Evolutionary conservation across 257 asterid genomes (phyloP).

Genomic region (Solanum sejunctum): DNA sequence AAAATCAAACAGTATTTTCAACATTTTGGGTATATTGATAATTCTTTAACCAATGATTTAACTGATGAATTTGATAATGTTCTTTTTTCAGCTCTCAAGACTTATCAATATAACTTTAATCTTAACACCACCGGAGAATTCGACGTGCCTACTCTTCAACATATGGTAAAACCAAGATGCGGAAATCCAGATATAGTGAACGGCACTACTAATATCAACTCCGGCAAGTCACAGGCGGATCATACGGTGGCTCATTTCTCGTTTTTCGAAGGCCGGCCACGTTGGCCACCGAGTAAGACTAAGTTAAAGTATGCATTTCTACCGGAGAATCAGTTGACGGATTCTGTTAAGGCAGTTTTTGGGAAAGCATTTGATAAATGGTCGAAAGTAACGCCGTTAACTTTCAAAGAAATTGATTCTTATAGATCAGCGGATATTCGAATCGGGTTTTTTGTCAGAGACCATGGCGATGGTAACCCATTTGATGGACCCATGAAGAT

Average conservation of each 20-base stretch:
- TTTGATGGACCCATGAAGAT: slow-evolving; percentile 74
- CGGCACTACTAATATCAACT: slow-evolving; percentile 47
- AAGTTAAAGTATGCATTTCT: slow-evolving; percentile 47
- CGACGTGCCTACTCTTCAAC: slow-evolving; percentile 34
- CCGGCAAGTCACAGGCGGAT: slow-evolving; percentile 10
- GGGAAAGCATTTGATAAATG: slow-evolving; percentile 59
- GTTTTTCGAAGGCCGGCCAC: slow-evolving; percentile 48
- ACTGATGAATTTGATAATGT: slow-evolving; percentile 54
- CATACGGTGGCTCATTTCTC: slow-evolving; percentile 52
- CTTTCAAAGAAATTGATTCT: slow-evolving; percentile 31
- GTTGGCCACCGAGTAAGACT: slow-evolving; percentile 40
- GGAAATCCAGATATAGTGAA: slow-evolving; percentile 66
- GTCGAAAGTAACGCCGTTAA: slow-evolving; percentile 64
- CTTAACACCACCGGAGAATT: slow-evolving; percentile 53
- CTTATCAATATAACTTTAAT: slow-evolving; percentile 66
- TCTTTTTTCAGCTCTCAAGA: slow-evolving; percentile 41
- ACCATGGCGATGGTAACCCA: slow-evolving; percentile 78
- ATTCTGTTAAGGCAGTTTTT: slow-evolving; percentile 16
- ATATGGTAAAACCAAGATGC: slow-evolving; percentile 52
- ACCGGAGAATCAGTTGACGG: slow-evolving; percentile 33
- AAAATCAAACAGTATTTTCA: slow-evolving; percentile 56
- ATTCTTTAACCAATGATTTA: slow-evolving; percentile 22
- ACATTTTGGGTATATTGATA: slow-evolving; percentile 45
- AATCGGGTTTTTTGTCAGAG: slow-evolving; percentile 47
- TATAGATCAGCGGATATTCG: slow-evolving; percentile 32